Evolutionary conservation across 179 eudicot species (phyloP).

Genomic region (Heliamphora pulchella): DNA sequence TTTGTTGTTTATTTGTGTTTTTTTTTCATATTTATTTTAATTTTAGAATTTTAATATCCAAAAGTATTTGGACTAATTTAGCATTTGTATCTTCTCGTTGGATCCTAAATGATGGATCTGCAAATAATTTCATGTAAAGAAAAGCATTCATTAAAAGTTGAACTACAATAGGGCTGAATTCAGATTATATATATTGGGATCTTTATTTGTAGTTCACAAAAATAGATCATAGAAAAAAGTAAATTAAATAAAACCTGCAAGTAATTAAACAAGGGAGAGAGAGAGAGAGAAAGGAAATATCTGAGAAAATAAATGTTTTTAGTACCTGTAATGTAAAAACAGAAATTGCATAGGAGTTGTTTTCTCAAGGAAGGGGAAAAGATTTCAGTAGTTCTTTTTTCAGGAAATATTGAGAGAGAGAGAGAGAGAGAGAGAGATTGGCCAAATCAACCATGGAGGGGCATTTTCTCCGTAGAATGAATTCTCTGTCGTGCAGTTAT

Average conservation of each 20-base stretch:
- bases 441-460: slow-evolving; percentile 2
- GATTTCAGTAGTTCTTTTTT: background rate
- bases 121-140: background rate
- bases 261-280: background rate
- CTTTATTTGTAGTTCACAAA: background rate
- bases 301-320: background rate
- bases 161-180: background rate
- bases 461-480: background rate
- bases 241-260: background rate
- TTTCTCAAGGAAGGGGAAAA: background rate
- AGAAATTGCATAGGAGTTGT: background rate
- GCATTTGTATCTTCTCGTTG: no score
- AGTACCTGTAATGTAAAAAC: background rate
- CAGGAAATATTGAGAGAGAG: background rate
- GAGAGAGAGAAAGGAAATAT: background rate
- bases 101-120: no score
- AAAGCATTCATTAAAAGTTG: background rate
- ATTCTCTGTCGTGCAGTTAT: no score
- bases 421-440: slow-evolving; percentile 6
- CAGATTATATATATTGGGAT: background rate
- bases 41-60: no score
- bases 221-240: background rate
- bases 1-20: no score
- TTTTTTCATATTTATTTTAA: no score
- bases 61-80: no score